Percentiles rank a stretch among this genome's conserved stretches.
These are phyloP conservation scores for Polyplosphaeria fusca DNA, from an alignment of 495 filamentous ascomycete species.

Conservation along the genomic window DNA sequence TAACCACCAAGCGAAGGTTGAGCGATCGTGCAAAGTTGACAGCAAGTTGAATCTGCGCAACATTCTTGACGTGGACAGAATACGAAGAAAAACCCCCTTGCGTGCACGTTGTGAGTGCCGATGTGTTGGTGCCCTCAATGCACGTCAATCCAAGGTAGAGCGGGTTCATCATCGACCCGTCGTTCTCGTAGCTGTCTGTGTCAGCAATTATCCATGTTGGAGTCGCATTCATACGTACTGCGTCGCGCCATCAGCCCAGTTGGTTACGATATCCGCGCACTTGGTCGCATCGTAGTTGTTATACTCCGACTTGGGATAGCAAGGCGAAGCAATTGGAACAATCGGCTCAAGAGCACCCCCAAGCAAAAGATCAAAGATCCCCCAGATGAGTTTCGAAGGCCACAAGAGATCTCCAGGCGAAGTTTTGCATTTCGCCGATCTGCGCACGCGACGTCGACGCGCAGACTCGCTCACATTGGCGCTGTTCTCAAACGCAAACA, in stretches of 20 bases:
- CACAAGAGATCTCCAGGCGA: conserved; percentile 9
- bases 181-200: conserved; percentile 1
- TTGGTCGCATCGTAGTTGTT: conserved; percentile 12
- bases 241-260: conserved; percentile 4
- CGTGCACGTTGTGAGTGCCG: conserved; percentile 43
- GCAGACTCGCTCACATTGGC: not conserved
- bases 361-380: conserved; percentile 17
- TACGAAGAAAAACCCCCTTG: conserved; percentile 54
- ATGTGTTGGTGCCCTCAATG: not conserved
- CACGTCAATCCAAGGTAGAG: conserved; percentile 20
- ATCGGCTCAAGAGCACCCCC: conserved; percentile 6
- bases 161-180: conserved; percentile 15
- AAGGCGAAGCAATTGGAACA: conserved; percentile 15
- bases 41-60: conserved; percentile 19
- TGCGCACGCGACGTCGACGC: not conserved
- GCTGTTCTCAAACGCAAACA: conserved; percentile 8
- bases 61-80: conserved; percentile 25
- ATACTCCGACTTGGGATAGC: conserved; percentile 19
- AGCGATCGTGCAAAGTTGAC: conserved; percentile 29
- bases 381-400: conserved; percentile 14
- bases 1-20: conserved; percentile 32
- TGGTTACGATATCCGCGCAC: conserved; percentile 10
- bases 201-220: too few relatives aligned
- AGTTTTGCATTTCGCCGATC: conserved; percentile 11
- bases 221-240: conserved; percentile 7